phyloP scores from a whole-genome alignment of 2,329 filamentous ascomycete genomes.

The Chlorencoelia australis region DNA sequence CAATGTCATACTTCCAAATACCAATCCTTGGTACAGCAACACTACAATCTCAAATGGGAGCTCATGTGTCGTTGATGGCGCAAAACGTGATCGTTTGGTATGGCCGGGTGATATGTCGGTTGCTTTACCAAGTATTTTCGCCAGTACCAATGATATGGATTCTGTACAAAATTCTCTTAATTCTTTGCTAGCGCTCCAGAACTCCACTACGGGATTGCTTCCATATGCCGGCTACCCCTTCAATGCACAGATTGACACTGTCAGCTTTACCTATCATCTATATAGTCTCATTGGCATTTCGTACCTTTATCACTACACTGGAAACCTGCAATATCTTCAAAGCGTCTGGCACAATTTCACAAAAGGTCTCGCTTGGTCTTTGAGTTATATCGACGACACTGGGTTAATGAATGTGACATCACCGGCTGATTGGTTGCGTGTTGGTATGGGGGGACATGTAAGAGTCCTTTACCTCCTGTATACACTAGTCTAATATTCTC shows the following conservation, averaged over 20 bases:
- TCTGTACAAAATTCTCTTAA: conserved; percentile 40
- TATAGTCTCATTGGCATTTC: conserved; percentile 47
- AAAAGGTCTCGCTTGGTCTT: background rate
- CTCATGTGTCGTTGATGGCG: conserved; percentile 37
- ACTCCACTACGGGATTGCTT: conserved; percentile 11
- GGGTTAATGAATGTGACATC: conserved; percentile 22
- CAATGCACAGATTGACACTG: conserved; percentile 31
- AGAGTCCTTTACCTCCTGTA: no score
- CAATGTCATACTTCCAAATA: no score
- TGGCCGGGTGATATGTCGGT: conserved; percentile 54
- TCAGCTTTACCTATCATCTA: conserved; percentile 46
- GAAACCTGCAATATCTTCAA: conserved; percentile 30
- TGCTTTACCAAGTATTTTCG: conserved; percentile 41
- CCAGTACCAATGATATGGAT: conserved; percentile 43
- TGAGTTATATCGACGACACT: conserved; percentile 17
- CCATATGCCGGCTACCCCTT: no score
- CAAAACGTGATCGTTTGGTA: conserved; percentile 48
- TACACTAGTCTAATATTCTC: no score
- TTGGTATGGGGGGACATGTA: conserved; percentile 20
- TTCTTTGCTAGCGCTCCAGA: conserved; percentile 11
- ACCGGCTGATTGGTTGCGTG: conserved; percentile 16
- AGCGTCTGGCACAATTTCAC: background rate
- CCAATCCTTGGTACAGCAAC: background rate
- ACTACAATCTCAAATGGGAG: conserved; percentile 18
- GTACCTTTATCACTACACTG: conserved; percentile 46